Evolutionary conservation across 2,329 filamentous ascomycete species (phyloP).

Genomic region (Juglanconis juglandina): DNA sequence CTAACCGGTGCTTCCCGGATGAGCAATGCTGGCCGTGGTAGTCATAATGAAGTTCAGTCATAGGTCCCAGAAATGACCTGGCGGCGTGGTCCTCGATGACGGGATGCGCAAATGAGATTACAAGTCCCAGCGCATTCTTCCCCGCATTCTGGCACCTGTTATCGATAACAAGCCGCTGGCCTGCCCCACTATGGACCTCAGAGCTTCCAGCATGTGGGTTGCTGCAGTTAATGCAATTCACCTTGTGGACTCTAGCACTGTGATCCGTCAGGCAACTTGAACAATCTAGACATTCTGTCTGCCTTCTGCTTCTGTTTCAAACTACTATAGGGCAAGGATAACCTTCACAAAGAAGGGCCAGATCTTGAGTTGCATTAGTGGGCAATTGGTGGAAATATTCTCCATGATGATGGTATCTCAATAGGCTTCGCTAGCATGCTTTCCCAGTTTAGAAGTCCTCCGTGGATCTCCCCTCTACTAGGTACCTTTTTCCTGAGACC

Average conservation of each 20-base stretch:
- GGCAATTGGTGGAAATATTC: background rate
- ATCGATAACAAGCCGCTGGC: background rate
- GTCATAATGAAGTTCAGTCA: background rate
- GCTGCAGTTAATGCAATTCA: too few relatives aligned
- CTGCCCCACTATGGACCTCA: background rate
- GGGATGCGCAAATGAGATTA: too few relatives aligned
- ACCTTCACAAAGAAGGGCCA: background rate
- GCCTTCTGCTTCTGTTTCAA: background rate
- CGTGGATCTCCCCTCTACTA: background rate
- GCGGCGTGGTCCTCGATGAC: too few relatives aligned
- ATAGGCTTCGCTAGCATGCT: background rate
- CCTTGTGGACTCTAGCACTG: too few relatives aligned
- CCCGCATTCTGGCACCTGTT: background rate
- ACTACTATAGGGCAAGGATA: background rate
- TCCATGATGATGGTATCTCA: background rate
- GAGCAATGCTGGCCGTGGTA: background rate
- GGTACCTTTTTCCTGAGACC: background rate
- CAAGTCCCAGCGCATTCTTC: background rate
- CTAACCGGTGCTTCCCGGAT: background rate
- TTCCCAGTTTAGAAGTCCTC: background rate
- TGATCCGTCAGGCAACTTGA: too few relatives aligned
- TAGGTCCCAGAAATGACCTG: background rate
- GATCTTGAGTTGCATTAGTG: too few relatives aligned
- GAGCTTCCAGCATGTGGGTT: background rate
- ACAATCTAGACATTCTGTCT: too few relatives aligned